A percentile compares a stretch with the other conserved stretches of the same genome.
phyloP scores from a whole-genome alignment of 306 rosid species.

The Glycine latifolia region DNA sequence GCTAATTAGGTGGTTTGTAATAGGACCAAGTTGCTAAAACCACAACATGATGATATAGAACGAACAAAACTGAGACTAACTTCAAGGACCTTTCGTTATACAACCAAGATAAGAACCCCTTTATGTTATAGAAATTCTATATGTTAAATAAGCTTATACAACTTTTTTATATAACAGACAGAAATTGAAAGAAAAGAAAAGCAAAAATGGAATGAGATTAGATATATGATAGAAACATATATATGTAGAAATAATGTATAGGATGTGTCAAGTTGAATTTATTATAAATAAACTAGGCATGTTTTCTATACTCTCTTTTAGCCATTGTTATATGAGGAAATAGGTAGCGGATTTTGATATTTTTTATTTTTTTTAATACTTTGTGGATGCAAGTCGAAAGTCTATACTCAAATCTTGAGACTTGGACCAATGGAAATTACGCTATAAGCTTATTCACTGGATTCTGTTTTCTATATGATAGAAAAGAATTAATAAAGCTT shows the following conservation, averaged over 20 bases:
- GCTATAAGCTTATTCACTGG: neutral
- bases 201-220: neutral
- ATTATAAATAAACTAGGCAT: conserved; percentile 31
- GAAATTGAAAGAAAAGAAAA: neutral
- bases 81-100: conserved; percentile 23
- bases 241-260: neutral
- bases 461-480: neutral
- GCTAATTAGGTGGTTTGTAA: conserved; percentile 44
- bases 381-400: neutral
- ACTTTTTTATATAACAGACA: neutral
- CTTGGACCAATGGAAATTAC: too few relatives aligned
- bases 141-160: neutral
- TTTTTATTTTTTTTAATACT: too few relatives aligned
- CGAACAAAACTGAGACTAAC: conserved; percentile 25
- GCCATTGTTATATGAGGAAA: conserved; percentile 13
- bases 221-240: neutral
- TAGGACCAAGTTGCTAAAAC: conserved; percentile 35
- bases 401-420: neutral
- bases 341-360: neutral
- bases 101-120: conserved; percentile 11
- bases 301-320: conserved; percentile 4
- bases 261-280: conserved; percentile 16
- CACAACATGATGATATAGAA: conserved; percentile 25
- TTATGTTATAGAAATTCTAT: neutral
- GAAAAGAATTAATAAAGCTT: neutral